Conservation (phyloP, 306 rosid genomes). For the Medicago arabica region DNA sequence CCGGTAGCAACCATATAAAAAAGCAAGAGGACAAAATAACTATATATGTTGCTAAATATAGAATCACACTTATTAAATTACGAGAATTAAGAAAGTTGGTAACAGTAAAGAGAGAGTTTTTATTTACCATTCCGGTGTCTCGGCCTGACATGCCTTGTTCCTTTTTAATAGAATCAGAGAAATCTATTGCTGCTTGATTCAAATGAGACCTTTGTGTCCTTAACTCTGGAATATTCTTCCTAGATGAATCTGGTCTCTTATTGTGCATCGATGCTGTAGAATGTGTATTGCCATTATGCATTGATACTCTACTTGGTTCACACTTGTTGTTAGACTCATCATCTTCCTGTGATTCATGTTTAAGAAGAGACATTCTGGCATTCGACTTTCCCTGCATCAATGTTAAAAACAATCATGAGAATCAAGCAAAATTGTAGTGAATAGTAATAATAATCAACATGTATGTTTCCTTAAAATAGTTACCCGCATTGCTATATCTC, state of each 20-base stretch:
- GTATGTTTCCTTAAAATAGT: constrained; percentile 29
- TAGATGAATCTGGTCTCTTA: constrained; percentile 47
- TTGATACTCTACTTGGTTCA: constrained; percentile 43
- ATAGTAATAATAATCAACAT: neutral
- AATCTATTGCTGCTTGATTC: constrained; percentile 50
- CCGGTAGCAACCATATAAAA: neutral
- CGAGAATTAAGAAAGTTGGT: neutral
- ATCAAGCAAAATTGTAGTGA: constrained; percentile 7
- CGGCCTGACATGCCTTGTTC: constrained; percentile 39
- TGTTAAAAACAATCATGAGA: constrained; percentile 35
- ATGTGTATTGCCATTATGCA: constrained; percentile 48
- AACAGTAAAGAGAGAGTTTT: constrained; percentile 13
- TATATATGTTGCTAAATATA: too few species aligned
- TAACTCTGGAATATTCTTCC: constrained; percentile 43
- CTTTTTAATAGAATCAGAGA: constrained; percentile 47
- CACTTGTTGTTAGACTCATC: constrained; percentile 48
- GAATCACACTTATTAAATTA: neutral
- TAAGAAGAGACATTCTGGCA: constrained; percentile 43
- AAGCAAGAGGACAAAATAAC: neutral
- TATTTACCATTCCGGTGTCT: constrained; percentile 59
- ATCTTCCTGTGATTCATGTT: constrained; percentile 48
- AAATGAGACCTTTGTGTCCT: constrained; percentile 56
- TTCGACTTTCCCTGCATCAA: constrained; percentile 61
- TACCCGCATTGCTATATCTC: constrained; percentile 60
- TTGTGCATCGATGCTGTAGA: constrained; percentile 51